Percentiles rank a stretch among this genome's conserved stretches.
Evolutionary conservation across 106 monocot species (phyloP).

Genomic region (Dendrobium nobile): DNA sequence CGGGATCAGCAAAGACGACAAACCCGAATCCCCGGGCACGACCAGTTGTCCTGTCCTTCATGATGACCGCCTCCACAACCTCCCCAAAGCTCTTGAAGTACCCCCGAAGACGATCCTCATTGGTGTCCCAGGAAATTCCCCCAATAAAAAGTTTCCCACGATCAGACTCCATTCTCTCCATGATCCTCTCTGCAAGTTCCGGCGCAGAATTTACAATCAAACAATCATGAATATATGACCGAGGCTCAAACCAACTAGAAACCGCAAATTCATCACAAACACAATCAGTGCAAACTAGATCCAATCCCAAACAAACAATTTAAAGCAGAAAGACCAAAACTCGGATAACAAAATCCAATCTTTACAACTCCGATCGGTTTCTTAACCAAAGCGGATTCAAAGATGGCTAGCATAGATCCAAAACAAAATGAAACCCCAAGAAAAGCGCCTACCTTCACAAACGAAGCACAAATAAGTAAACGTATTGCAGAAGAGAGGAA

Average conservation of each 20-base stretch:
- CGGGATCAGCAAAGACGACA: slow-evolving; percentile 25
- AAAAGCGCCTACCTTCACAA: background rate
- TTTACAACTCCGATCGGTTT: background rate
- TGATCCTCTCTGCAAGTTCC: slow-evolving; percentile 7
- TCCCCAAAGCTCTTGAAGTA: slow-evolving; percentile 24
- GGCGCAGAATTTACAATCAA: background rate
- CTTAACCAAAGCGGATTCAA: background rate
- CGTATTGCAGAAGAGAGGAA: background rate
- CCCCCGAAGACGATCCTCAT: slow-evolving; percentile 21
- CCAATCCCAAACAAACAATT: background rate
- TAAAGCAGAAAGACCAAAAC: background rate
- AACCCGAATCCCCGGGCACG: slow-evolving; percentile 34
- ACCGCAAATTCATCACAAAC: background rate
- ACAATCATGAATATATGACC: background rate
- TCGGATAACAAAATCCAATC: background rate
- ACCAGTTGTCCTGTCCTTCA: slow-evolving; percentile 23
- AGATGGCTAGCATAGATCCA: background rate
- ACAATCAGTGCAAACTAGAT: background rate
- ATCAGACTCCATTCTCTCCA: slow-evolving; percentile 35
- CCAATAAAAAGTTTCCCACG: slow-evolving; percentile 27
- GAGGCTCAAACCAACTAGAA: background rate
- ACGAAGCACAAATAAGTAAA: background rate
- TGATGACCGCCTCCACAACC: slow-evolving; percentile 25
- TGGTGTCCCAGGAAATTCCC: slow-evolving; percentile 27
- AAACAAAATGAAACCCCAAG: background rate